These are phyloP conservation scores for Ganoderma leucocontextum DNA, from an alignment of 1,284 basidiomycete genomes.

Conservation along the genomic window DNA sequence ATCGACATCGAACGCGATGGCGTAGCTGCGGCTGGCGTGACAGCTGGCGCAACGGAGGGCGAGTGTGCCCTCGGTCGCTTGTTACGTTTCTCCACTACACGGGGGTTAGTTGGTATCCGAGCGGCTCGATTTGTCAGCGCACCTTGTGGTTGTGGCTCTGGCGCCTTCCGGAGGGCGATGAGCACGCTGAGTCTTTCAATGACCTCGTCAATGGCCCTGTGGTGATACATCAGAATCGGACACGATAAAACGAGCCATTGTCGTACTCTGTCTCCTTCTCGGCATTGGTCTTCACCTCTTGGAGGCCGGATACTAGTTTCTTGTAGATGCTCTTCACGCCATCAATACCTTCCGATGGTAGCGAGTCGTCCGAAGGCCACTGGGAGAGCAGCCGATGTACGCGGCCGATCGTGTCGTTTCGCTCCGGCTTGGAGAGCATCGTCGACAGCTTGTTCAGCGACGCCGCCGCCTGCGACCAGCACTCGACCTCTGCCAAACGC, in stretches of 20 bases:
- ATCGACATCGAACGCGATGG: conserved; percentile 52
- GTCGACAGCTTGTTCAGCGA: conserved; percentile 63
- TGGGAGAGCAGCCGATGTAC: conserved; percentile 74
- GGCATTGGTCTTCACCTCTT: conserved; percentile 65
- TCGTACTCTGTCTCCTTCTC: conserved; percentile 70
- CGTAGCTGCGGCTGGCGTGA: conserved; percentile 49
- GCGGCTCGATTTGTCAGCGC: conserved; percentile 22
- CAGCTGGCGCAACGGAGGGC: conserved; percentile 54
- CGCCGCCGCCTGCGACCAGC: conserved; percentile 70
- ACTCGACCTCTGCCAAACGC: conserved; percentile 64
- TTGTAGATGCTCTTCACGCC: conserved; percentile 67
- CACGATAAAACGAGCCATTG: conserved; percentile 12
- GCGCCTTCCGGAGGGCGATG: conserved; percentile 74
- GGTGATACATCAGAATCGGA: conserved; percentile 13
- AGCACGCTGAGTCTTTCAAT: conserved; percentile 74
- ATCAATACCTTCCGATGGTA: conserved; percentile 72
- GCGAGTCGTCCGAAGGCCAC: conserved; percentile 75
- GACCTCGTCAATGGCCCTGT: conserved; percentile 73
- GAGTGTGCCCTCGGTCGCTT: conserved; percentile 78
- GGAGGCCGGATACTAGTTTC: conserved; percentile 66
- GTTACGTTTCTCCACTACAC: conserved; percentile 67
- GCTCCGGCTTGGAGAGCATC: conserved; percentile 58
- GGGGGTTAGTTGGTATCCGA: neutral
- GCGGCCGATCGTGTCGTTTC: conserved; percentile 67
- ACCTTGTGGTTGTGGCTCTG: conserved; percentile 69